Percentiles rank a stretch among this genome's conserved stretches.
phyloP scores from a whole-genome alignment of 192 early-diverging fungal species.

The Coemansia sp. region DNA sequence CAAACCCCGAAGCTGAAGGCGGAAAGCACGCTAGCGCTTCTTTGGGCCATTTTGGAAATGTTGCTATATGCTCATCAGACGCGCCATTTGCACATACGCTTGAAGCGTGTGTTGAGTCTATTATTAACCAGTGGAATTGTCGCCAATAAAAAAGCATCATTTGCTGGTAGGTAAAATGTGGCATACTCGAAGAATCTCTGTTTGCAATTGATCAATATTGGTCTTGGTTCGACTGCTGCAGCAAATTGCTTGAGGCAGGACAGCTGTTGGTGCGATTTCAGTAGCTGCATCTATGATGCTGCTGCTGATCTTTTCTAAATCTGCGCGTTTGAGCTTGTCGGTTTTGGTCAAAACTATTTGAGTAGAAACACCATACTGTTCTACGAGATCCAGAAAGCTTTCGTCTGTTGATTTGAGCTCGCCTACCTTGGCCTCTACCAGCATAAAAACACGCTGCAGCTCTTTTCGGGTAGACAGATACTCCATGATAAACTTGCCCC shows the following conservation, averaged over 20 bases:
- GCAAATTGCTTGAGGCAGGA: slow-evolving; percentile 17
- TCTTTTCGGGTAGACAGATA: slow-evolving; percentile 41
- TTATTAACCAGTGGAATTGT: slow-evolving; percentile 15
- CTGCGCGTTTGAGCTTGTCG: slow-evolving; percentile 41
- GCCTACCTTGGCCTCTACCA: slow-evolving; percentile 55
- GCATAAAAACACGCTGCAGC: slow-evolving; percentile 48
- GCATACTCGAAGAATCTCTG: slow-evolving; percentile 36
- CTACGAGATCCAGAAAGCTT: slow-evolving; percentile 42
- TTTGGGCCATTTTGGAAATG: not conserved
- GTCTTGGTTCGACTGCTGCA: slow-evolving; percentile 36
- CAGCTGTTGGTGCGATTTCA: slow-evolving; percentile 23
- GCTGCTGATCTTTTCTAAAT: slow-evolving; percentile 18
- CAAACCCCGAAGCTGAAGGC: slow-evolving; percentile 14
- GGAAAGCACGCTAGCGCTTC: not conserved
- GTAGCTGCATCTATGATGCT: slow-evolving; percentile 8
- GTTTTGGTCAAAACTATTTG: slow-evolving; percentile 51
- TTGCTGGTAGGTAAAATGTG: slow-evolving; percentile 4
- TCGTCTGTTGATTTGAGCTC: slow-evolving; percentile 48
- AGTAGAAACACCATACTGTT: slow-evolving; percentile 18
- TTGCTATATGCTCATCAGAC: slow-evolving; percentile 43
- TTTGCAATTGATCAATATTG: slow-evolving; percentile 32
- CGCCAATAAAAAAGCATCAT: slow-evolving; percentile 1
- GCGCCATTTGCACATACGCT: slow-evolving; percentile 17
- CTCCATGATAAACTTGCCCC: slow-evolving; percentile 50
- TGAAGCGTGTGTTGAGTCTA: slow-evolving; percentile 9